Evolutionary conservation across 768 basidiomycete genomes (phyloP).

Genomic region (Collybia sordida): DNA sequence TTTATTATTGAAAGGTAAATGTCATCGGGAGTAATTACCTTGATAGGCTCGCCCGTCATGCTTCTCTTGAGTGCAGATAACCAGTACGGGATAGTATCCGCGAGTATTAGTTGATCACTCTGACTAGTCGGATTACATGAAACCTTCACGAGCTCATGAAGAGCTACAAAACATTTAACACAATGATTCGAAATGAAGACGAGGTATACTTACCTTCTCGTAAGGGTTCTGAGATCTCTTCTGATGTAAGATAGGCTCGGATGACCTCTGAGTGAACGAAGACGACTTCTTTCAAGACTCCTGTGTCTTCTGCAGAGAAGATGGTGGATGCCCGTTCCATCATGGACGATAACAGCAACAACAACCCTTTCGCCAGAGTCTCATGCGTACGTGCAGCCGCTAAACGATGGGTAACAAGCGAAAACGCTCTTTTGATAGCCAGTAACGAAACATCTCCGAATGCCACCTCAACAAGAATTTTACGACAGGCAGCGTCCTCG

Average conservation of each 20-base stretch:
- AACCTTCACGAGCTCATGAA: constrained; percentile 37
- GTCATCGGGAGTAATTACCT: neutral
- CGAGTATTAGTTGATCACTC: constrained; percentile 38
- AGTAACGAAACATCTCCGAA: constrained; percentile 20
- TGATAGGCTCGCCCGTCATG: neutral
- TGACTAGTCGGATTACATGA: constrained; percentile 33
- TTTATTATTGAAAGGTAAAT: neutral
- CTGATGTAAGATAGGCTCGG: constrained; percentile 30
- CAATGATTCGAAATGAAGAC: neutral
- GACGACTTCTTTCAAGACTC: constrained; percentile 36
- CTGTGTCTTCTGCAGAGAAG: constrained; percentile 29
- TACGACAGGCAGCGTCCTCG: constrained; percentile 23
- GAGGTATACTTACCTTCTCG: constrained; percentile 30
- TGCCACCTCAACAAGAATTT: constrained; percentile 34
- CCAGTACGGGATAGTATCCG: constrained; percentile 47
- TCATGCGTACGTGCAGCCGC: constrained; percentile 14
- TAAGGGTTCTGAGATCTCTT: constrained; percentile 19
- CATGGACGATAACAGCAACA: constrained; percentile 40
- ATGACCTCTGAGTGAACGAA: constrained; percentile 34
- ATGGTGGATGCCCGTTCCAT: constrained; percentile 22
- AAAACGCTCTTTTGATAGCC: constrained; percentile 34
- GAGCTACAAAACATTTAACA: constrained; percentile 28
- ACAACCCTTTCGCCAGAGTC: constrained; percentile 25
- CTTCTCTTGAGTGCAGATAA: constrained; percentile 6
- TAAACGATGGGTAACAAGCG: constrained; percentile 37